phyloP scores from a whole-genome alignment of 2,329 filamentous ascomycete species.

The Stemphylium vesicarium region DNA sequence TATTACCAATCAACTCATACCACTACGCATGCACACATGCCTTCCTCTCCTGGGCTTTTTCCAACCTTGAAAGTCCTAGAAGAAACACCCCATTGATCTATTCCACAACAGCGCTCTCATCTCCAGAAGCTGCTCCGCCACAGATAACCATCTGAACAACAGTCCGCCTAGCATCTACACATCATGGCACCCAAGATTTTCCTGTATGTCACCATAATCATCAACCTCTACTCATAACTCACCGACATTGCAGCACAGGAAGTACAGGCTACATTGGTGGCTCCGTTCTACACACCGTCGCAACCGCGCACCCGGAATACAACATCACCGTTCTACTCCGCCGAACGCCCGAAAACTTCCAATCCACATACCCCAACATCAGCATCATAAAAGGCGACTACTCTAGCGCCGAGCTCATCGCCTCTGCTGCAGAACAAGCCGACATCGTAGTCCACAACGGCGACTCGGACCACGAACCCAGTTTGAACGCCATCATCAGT shows the following conservation, averaged over 20 bases:
- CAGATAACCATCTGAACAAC: no score
- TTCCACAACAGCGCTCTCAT: no score
- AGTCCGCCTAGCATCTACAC: no score
- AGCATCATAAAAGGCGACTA: slow-evolving; percentile 58
- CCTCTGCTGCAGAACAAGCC: slow-evolving; percentile 54
- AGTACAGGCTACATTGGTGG: slow-evolving; percentile 62
- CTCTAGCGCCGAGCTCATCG: slow-evolving; percentile 53
- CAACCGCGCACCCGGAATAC: slow-evolving; percentile 55
- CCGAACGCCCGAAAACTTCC: slow-evolving; percentile 40
- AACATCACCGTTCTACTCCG: slow-evolving; percentile 55
- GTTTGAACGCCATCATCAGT: slow-evolving; percentile 55
- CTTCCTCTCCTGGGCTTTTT: no score
- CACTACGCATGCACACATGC: no score
- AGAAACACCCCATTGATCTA: no score
- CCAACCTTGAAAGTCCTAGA: no score
- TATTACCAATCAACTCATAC: slow-evolving; percentile 3
- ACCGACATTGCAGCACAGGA: slow-evolving; percentile 51
- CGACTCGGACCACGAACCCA: slow-evolving; percentile 37
- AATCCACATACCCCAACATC: slow-evolving; percentile 49
- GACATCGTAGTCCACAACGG: slow-evolving; percentile 57
- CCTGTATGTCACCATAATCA: slow-evolving; percentile 24
- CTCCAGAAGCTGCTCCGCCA: no score
- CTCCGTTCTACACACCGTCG: slow-evolving; percentile 56
- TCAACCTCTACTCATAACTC: background rate
- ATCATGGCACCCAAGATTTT: slow-evolving; percentile 42